Base-by-base conservation (phyloP, 331 rosid species). In the Acacia concinna region DNA sequence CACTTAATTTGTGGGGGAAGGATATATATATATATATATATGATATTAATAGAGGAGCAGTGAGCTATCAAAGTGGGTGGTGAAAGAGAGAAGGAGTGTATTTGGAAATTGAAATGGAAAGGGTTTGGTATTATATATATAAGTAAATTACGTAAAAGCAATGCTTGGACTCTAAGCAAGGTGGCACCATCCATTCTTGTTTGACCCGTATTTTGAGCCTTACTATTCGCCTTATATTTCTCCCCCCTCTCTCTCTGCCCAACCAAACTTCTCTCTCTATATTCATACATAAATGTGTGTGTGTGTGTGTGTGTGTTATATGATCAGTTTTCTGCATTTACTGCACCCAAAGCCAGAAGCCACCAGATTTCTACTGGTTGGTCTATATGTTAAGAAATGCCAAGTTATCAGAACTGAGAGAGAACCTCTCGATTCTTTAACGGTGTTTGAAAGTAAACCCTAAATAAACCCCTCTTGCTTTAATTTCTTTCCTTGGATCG, bases 201-300 rank as follows among this genome's bases (percentile, higher is more conserved):
- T 95, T 95, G 98, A 95, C 98, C 98, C 98, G 88, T 85, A 88
- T 78, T 84, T 86, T 86, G 23, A 79, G 97, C 81, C 98, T 82
- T 73, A 84, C 88, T 86, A 87, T 66, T 71, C 94, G 96, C 88
- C 82, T 84, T 92, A 81, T 72, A 56, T 56, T 56, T 88, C 93
- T 89, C 84, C 85, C 87, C 92, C 88, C 93, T 91, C 73, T 88
- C 92, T 90, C 93, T 91, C 73, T 38, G 73, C 87, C 79, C 78
- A 86, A 86, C 89, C 78, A 69, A 83, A 78, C 79, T 78, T 69
- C 63, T 15, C n/a, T n/a, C n/a, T n/a, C n/a, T n/a, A n/a, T n/a
- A n/a, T n/a, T n/a, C n/a, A n/a, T n/a, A n/a, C n/a, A n/a, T n/a
- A n/a, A n/a, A n/a, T n/a, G n/a, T n/a, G n/a, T n/a, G 4, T 25